phyloP scores from a whole-genome alignment of 2,329 filamentous ascomycete species.

The Aspergillus luchuensis region DNA sequence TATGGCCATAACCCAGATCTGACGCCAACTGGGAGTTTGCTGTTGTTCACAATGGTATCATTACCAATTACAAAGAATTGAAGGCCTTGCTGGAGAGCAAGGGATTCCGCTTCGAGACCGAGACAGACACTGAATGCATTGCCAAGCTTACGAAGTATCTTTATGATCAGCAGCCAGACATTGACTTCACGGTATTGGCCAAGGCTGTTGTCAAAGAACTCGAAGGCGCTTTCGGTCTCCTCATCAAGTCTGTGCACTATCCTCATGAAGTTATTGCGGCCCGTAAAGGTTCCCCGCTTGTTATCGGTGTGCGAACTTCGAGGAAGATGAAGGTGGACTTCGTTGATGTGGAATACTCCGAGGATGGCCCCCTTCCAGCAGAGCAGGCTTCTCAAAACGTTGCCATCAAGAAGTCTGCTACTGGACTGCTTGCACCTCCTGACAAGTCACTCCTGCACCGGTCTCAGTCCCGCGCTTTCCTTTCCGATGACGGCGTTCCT shows the following conservation, averaged over 20 bases:
- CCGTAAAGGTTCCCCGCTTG: conserved; percentile 95
- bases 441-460: conserved; percentile 98
- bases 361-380: conserved; percentile 83
- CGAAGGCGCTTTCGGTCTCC: conserved; percentile 92
- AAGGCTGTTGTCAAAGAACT: conserved; percentile 99
- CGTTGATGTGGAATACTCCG: conserved; percentile 95
- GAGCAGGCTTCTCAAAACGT: conserved; percentile 96
- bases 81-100: conserved; percentile 90
- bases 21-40: conserved; percentile 95
- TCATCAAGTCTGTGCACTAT: conserved; percentile 98
- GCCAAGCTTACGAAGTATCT: conserved; percentile 99
- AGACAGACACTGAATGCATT: conserved; percentile 99
- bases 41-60: conserved; percentile 99
- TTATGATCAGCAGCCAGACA: conserved; percentile 88
- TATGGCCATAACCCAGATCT: conserved; percentile 60
- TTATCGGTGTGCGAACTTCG: conserved; percentile 94
- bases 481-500: conserved; percentile 96
- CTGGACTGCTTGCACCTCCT: conserved; percentile 76
- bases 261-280: conserved; percentile 97
- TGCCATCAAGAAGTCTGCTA: conserved; percentile 85
- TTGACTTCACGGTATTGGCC: conserved; percentile 93
- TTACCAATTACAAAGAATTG: conserved; percentile 99
- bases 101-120: conserved; percentile 98
- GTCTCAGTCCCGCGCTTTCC: conserved; percentile 97
- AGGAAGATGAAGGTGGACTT: conserved; percentile 99